Conservation (phyloP, 352 stramenopile genomes). For the Pythium apleroticum region DNA sequence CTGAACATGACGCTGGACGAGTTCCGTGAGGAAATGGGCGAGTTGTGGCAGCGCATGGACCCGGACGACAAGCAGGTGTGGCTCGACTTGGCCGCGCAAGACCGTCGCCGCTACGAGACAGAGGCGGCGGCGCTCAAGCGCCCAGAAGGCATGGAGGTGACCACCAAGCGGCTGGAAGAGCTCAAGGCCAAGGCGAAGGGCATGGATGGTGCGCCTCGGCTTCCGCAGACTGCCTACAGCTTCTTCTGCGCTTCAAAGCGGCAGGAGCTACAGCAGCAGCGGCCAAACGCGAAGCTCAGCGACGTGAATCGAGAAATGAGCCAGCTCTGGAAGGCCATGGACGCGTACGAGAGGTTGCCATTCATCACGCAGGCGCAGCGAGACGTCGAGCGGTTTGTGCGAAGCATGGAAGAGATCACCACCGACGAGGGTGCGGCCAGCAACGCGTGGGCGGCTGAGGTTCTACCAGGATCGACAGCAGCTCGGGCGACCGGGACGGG, state of each 20-base stretch:
- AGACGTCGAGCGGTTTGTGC: conserved; percentile 48
- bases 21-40: conserved; percentile 55
- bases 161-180: conserved; percentile 37
- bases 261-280: conserved; percentile 31
- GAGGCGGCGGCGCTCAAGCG: conserved; percentile 54
- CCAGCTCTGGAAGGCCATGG: conserved; percentile 43
- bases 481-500: background rate
- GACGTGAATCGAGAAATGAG: conserved; percentile 52
- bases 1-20: conserved; percentile 55
- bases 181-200: conserved; percentile 34
- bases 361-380: conserved; percentile 42
- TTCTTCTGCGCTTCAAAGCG: conserved; percentile 43
- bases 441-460: background rate
- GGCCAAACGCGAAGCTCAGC: conserved; percentile 36
- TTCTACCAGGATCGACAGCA: background rate
- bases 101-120: conserved; percentile 43
- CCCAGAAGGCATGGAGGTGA: conserved; percentile 32
- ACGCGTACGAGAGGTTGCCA: conserved; percentile 28
- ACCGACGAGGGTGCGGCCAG: background rate
- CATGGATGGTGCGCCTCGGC: conserved; percentile 34
- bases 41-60: conserved; percentile 47
- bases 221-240: conserved; percentile 46
- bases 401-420: conserved; percentile 41
- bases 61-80: conserved; percentile 46
- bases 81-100: conserved; percentile 46